Conservation (phyloP, 345 rosid species). For the Heritiera fomes region DNA sequence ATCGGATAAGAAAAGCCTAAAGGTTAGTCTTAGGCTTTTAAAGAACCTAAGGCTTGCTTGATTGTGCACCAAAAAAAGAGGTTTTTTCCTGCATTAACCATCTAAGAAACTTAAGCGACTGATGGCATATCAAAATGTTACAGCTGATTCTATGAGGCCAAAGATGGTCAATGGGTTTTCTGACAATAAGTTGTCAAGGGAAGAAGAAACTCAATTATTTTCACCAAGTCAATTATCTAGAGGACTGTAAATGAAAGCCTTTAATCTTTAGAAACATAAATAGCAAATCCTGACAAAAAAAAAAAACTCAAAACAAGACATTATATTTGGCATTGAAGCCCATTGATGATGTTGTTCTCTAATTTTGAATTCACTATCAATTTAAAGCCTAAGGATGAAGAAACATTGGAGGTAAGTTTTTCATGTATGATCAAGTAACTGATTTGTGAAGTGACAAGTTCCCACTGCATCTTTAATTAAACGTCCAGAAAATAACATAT, state of each 20-base stretch:
- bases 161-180: constrained; percentile 2
- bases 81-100: background rate
- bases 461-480: background rate
- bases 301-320: background rate
- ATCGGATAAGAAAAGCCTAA: background rate
- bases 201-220: background rate
- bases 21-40: background rate
- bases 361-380: background rate
- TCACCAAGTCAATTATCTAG: background rate
- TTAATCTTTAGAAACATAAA: background rate
- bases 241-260: background rate
- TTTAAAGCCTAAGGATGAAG: background rate
- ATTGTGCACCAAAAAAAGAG: background rate
- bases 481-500: background rate
- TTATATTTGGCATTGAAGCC: background rate
- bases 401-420: background rate
- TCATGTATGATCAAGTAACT: background rate
- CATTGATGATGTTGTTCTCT: background rate
- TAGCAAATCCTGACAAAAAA: background rate
- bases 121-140: background rate
- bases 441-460: background rate
- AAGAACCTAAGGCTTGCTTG: background rate
- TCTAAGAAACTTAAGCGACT: background rate
- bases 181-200: background rate
- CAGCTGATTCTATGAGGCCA: background rate